These are phyloP conservation scores for Starmera pachycereana DNA, from an alignment of 805 yeast genomes.

Conservation along the genomic window DNA sequence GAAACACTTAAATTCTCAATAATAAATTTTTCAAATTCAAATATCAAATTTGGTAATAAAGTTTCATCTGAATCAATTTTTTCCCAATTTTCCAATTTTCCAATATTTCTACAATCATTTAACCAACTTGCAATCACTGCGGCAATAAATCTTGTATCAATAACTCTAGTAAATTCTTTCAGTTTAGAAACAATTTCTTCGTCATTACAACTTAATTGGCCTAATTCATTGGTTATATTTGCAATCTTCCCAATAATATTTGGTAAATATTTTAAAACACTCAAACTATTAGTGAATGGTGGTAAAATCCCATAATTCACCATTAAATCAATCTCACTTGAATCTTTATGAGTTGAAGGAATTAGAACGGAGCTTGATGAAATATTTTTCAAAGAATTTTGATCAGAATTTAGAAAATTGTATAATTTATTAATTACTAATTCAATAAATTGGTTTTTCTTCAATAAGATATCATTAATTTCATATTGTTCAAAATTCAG, in stretches of 20 bases:
- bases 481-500: conserved; percentile 34
- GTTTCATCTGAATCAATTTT: conserved; percentile 26
- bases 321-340: conserved; percentile 16
- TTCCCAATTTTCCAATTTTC: conserved; percentile 30
- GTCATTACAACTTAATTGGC: conserved; percentile 31
- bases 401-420: conserved; percentile 24
- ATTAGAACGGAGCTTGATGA: neutral
- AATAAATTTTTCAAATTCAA: conserved; percentile 22
- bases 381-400: conserved; percentile 8
- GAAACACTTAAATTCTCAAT: conserved; percentile 23
- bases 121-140: conserved; percentile 42
- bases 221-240: conserved; percentile 31
- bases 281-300: conserved; percentile 50
- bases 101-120: conserved; percentile 34
- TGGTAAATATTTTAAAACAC: conserved; percentile 44
- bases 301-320: conserved; percentile 47
- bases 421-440: conserved; percentile 21
- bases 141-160: conserved; percentile 33
- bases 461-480: conserved; percentile 25
- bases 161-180: conserved; percentile 23
- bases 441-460: conserved; percentile 29
- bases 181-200: conserved; percentile 24
- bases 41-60: conserved; percentile 25
- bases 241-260: conserved; percentile 33
- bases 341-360: conserved; percentile 9